These are phyloP conservation scores for Lenwebbia sp. DNA, from an alignment of 345 rosid species.

Conservation along the genomic window DNA sequence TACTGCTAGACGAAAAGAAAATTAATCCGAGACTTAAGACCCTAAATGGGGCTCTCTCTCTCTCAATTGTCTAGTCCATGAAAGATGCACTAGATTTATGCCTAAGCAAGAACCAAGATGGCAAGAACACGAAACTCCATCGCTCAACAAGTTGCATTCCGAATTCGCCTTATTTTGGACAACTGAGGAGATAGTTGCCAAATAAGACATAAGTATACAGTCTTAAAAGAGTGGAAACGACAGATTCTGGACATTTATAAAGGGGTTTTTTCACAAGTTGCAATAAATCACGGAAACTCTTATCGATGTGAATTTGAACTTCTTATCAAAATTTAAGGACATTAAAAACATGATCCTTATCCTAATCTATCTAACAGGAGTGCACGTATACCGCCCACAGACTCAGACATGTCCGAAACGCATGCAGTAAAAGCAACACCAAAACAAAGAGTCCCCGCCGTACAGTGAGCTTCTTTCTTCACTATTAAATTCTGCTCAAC, in stretches of 20 bases:
- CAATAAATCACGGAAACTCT: neutral
- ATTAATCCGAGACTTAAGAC: neutral
- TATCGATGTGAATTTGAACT: neutral
- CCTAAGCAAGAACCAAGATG: neutral
- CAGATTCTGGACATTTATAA: neutral
- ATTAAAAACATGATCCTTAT: neutral
- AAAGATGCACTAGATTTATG: neutral
- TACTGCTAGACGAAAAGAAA: neutral
- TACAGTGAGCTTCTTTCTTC: neutral
- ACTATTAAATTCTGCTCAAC: neutral
- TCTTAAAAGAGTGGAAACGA: neutral
- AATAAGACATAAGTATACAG: neutral
- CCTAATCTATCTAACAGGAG: neutral
- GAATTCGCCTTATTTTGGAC: neutral
- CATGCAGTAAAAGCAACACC: neutral
- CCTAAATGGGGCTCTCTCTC: neutral
- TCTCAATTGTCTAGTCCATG: neutral
- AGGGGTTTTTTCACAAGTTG: neutral
- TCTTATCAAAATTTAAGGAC: neutral
- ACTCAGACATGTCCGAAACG: neutral
- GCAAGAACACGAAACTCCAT: neutral
- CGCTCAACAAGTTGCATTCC: neutral
- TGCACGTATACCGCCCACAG: neutral
- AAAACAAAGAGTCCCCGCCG: neutral
- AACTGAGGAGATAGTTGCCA: neutral